Evolutionary conservation across 768 basidiomycete genomes (phyloP).

Genomic region (Lentinula detonsa): DNA sequence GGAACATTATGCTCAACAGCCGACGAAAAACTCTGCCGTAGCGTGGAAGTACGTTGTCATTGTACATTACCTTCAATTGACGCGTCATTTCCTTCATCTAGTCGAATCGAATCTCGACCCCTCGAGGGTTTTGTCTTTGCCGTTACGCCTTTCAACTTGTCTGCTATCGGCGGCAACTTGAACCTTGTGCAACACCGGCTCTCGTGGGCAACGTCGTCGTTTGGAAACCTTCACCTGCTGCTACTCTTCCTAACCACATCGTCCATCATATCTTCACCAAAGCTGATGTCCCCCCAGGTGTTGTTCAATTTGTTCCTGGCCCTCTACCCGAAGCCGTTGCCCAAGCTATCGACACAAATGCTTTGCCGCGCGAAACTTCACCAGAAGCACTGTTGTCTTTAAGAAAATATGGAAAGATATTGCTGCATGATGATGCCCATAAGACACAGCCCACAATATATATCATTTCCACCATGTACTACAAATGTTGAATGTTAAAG

Average conservation of each 20-base stretch:
- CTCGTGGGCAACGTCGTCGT: constrained; percentile 91
- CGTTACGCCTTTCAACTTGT: constrained; percentile 98
- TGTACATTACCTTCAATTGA: too few relatives aligned
- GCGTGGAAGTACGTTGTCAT: neutral
- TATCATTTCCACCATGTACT: too few relatives aligned
- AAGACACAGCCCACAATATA: too few relatives aligned
- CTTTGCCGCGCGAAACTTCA: constrained; percentile 93
- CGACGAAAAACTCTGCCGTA: too few relatives aligned
- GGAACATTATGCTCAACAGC: constrained; percentile 33
- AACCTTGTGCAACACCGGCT: constrained; percentile 79
- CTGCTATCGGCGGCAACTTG: constrained; percentile 90
- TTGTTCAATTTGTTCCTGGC: constrained; percentile 96
- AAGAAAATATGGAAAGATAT: constrained; percentile 96
- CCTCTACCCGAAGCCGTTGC: constrained; percentile 80
- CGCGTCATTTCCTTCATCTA: constrained; percentile 20
- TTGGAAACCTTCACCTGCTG: constrained; percentile 97
- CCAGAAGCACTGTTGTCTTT: constrained; percentile 93
- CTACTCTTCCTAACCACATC: constrained; percentile 93
- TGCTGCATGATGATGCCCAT: constrained; percentile 26
- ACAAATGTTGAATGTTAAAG: too few relatives aligned
- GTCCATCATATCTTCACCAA: constrained; percentile 87
- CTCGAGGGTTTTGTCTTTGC: constrained; percentile 99
- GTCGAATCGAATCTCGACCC: constrained; percentile 92
- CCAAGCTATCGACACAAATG: constrained; percentile 71
- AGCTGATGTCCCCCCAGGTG: constrained; percentile 89